Base-by-base conservation (phyloP, 768 basidiomycete genomes). In the Wakefieldia striispora region DNA sequence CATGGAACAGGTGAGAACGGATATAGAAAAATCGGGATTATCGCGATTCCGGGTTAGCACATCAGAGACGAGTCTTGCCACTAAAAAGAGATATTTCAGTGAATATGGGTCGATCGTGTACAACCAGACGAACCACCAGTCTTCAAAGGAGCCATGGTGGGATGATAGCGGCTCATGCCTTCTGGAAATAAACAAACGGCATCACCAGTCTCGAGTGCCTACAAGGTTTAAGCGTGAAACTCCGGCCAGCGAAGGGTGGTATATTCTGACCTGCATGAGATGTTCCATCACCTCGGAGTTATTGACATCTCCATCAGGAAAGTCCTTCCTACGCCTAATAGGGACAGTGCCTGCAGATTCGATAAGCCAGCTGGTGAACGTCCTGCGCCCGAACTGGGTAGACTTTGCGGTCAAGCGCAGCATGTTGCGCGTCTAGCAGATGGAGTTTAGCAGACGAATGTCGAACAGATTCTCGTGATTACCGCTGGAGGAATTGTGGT, bases 291-390 rank as follows among this genome's bases (percentile, higher is more conserved):
- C 80, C 2, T 78, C 72, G 1, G 76, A 73, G 62, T 95, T 95
- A 66, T 94, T 83, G 0, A 71, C 72, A 13, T 65, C 69, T 3
- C 70, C 76, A 40, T 83, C 79, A 0, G 55, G 54, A 56, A 76
- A 79, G 61, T 95, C 92, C 55, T 86, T 91, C 45, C 80, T 75
- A 50, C 92, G 76, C 61, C 84, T 80, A 38, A 95, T 80, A 1
- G 92, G 92, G 3, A 95, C 78, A 1, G 93, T 92, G 12, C 92
- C 93, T 10, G 88, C 87, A 16, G 84, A 83, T 65, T 93, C 90
- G 43, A 95, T 91, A 17, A 95, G 76, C 91, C 92, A 93, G 54
- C 86, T 89, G 8, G 88, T 91, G 66, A 95, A 91, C 3, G 90
- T 94, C 55, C 66, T 79, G 37, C 77, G 83, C 3, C 90, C 88